Conservation (phyloP, 2,329 filamentous ascomycete species). For the Ceratocystis eucalypticola region DNA sequence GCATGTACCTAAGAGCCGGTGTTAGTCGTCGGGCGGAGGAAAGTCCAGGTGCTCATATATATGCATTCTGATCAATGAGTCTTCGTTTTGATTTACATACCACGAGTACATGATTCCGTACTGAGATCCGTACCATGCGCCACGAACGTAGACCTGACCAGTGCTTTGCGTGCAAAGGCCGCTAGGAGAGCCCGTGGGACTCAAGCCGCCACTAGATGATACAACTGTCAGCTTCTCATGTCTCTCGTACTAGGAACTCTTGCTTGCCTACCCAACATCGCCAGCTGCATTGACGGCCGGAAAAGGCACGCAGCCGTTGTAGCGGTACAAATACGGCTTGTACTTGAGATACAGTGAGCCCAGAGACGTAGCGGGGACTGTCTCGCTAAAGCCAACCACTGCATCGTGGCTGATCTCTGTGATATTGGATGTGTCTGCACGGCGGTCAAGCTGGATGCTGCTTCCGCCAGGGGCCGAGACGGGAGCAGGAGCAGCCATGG, state of each 20-base stretch:
- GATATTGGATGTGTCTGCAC: slow-evolving; percentile 18
- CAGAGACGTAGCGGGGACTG: slow-evolving; percentile 24
- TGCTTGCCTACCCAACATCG: slow-evolving; percentile 37
- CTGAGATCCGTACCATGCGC: slow-evolving; percentile 23
- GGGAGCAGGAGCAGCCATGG: slow-evolving; percentile 9
- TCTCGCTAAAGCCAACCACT: slow-evolving; percentile 26
- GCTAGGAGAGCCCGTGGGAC: slow-evolving; percentile 24
- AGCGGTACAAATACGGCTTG: slow-evolving; percentile 27
- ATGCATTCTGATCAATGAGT: neutral
- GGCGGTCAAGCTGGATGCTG: slow-evolving; percentile 11
- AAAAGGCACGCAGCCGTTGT: slow-evolving; percentile 50
- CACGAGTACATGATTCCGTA: slow-evolving; percentile 32
- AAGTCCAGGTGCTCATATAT: neutral
- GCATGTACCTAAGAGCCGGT: slow-evolving; percentile 26
- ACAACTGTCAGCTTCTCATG: neutral
- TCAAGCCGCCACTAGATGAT: slow-evolving; percentile 27
- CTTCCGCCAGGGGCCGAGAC: neutral
- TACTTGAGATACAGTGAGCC: slow-evolving; percentile 27
- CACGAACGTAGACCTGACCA: slow-evolving; percentile 31
- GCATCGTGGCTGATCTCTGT: slow-evolving; percentile 24
- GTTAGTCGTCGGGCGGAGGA: neutral
- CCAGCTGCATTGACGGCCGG: slow-evolving; percentile 45
- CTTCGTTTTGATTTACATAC: slow-evolving; percentile 16
- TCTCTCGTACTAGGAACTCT: neutral
- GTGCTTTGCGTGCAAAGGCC: slow-evolving; percentile 26